Percentiles rank a stretch among this genome's conserved stretches.
Evolutionary conservation across 371 early-diverging fungal species (phyloP).

Genomic region (Circinella umbellata): DNA sequence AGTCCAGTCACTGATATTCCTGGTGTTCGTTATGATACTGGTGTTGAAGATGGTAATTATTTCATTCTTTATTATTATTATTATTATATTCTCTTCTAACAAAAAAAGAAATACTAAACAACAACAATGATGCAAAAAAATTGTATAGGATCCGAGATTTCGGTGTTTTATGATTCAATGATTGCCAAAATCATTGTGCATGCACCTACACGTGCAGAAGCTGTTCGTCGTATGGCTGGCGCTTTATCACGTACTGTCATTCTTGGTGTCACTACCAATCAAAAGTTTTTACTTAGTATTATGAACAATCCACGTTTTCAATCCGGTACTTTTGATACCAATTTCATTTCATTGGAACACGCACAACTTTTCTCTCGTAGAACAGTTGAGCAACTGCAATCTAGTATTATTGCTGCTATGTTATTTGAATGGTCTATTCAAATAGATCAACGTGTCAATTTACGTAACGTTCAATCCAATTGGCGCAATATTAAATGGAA

Average conservation of each 20-base stretch:
- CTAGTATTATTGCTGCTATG: slow-evolving; percentile 44
- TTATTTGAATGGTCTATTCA: slow-evolving; percentile 63
- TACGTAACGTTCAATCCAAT: slow-evolving; percentile 56
- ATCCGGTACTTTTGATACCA: slow-evolving; percentile 63
- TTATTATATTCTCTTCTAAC: not conserved
- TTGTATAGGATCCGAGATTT: slow-evolving; percentile 70
- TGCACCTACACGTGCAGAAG: slow-evolving; percentile 79
- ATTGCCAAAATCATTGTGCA: slow-evolving; percentile 89
- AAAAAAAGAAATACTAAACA: no score
- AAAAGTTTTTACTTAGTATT: slow-evolving; percentile 63
- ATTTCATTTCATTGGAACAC: slow-evolving; percentile 57
- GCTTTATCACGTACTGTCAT: slow-evolving; percentile 70
- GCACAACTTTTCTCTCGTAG: slow-evolving; percentile 29
- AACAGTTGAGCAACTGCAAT: slow-evolving; percentile 23
- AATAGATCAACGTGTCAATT: slow-evolving; percentile 48
- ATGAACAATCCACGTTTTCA: slow-evolving; percentile 62
- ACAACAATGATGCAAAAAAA: not conserved
- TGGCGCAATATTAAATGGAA: slow-evolving; percentile 66
- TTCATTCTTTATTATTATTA: not conserved
- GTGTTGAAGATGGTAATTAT: slow-evolving; percentile 73
- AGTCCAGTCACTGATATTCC: slow-evolving; percentile 73
- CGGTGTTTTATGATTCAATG: slow-evolving; percentile 83
- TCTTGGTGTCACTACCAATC: slow-evolving; percentile 71
- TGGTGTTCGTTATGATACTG: slow-evolving; percentile 83
- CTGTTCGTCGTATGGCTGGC: slow-evolving; percentile 73